Evolutionary conservation across 2,329 filamentous ascomycete genomes (phyloP), one percentile per base, ranked within the genome.

Genomic region (Hymenotorrendiella dingleyae): DNA sequence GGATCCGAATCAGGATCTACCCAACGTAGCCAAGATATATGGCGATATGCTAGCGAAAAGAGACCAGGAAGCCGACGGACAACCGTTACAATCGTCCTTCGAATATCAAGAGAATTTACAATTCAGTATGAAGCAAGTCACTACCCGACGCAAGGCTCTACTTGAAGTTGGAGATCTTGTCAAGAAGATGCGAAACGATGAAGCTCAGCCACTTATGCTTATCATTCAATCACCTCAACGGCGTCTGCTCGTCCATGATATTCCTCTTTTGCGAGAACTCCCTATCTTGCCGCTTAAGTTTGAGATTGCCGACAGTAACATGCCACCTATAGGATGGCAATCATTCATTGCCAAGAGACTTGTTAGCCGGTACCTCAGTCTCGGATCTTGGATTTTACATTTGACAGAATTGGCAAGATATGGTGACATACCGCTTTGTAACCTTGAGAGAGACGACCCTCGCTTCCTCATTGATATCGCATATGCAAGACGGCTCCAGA

Each of bases 301-400:
- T 46, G 88, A 97, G 56, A 76, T 84, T 20, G 77, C 82, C 0
- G 94, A 98, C 59, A 88, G 86, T 62, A 84, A 89, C 27, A 71
- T 97, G 4, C 93, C 93, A 8, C 89, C 91, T 0, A 73, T 99
- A 12, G 90, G 89, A 2, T 99, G 93, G 93, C 93, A 97, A 62
- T 73, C 80, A 0, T 90, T 94, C 46, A 82, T 94, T 45, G 87
- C 89, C 2, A 88, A 87, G 56, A 80, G 91, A 20, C 69, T 97
- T 8, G 83, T 97, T 7, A 82, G 82, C 21, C 88, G 95, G 58
- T 98, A 96, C 61, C 76, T 99, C 11, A 87, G 88, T 44, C 76
- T 98, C n/a, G 88, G 89, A 1, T 82, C 86, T 0, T 98, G 93
- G 91, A 78, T 98, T 33, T 68, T 87, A 29, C 90, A 98, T 65